Conservation (phyloP, 176 grass and related monocot genomes). For the Raddia distichophylla region DNA sequence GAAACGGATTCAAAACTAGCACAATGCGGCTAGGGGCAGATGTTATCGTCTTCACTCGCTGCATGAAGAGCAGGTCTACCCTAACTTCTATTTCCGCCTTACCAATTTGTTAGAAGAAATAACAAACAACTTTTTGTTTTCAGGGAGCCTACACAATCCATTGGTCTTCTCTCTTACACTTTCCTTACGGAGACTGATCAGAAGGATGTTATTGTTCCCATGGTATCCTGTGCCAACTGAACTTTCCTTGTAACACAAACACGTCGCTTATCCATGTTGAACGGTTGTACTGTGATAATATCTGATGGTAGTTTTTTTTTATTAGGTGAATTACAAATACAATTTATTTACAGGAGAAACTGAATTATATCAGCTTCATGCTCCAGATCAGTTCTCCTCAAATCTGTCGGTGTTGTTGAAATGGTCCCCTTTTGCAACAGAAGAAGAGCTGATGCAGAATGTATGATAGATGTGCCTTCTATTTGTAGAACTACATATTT, state of each 20-base stretch:
- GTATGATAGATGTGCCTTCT: slow-evolving; percentile 37
- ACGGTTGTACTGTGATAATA: neutral
- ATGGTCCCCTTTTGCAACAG: slow-evolving; percentile 80
- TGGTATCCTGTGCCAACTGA: slow-evolving; percentile 40
- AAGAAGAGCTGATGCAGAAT: slow-evolving; percentile 66
- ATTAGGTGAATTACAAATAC: slow-evolving; percentile 79
- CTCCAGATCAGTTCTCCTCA: slow-evolving; percentile 55
- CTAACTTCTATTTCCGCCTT: neutral
- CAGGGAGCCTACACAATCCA: slow-evolving; percentile 65
- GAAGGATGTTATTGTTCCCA: slow-evolving; percentile 69
- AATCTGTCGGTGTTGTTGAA: slow-evolving; percentile 72
- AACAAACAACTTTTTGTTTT: slow-evolving; percentile 19
- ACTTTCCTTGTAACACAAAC: neutral
- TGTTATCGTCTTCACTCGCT: slow-evolving; percentile 73
- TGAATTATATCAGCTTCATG: slow-evolving; percentile 36
- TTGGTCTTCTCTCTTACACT: slow-evolving; percentile 86
- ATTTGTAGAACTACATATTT: neutral
- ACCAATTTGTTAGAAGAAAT: neutral
- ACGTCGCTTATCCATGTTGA: neutral
- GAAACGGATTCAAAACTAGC: slow-evolving; percentile 94
- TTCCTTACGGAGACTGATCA: slow-evolving; percentile 57
- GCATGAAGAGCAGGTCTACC: slow-evolving; percentile 55
- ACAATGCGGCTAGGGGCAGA: slow-evolving; percentile 89
- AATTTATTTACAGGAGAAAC: slow-evolving; percentile 56
- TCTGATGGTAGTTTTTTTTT: slow-evolving; percentile 11